Evolutionary conservation across 495 filamentous ascomycete species (phyloP).

Genomic region (Penicillium manginii): DNA sequence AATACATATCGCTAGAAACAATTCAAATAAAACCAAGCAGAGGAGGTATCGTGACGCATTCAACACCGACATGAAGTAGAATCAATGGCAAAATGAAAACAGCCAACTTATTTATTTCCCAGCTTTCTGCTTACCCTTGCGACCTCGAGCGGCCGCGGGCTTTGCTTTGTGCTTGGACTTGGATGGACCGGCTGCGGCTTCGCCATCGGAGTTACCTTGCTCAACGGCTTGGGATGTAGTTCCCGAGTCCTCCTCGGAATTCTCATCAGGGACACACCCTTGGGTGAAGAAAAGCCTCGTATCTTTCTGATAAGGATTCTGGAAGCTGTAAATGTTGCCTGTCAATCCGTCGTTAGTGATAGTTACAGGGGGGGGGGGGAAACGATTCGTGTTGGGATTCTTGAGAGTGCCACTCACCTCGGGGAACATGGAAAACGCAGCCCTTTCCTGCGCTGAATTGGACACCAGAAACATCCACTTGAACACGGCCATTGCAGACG

Average conservation of each 20-base stretch:
- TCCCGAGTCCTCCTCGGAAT: slow-evolving; percentile 23
- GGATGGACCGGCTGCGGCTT: slow-evolving; percentile 11
- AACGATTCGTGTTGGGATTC: neutral
- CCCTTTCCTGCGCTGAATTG: slow-evolving; percentile 82
- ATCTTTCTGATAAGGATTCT: slow-evolving; percentile 67
- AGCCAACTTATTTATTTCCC: slow-evolving; percentile 14
- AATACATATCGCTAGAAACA: slow-evolving; percentile 31
- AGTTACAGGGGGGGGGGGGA: neutral
- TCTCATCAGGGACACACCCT: slow-evolving; percentile 59
- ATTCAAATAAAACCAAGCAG: slow-evolving; percentile 13
- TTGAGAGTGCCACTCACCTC: slow-evolving; percentile 65
- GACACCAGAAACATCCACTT: slow-evolving; percentile 72
- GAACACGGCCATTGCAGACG: slow-evolving; percentile 77
- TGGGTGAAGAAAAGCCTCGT: slow-evolving; percentile 86
- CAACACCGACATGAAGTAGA: slow-evolving; percentile 17
- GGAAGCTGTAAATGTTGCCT: slow-evolving; percentile 87
- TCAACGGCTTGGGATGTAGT: slow-evolving; percentile 25
- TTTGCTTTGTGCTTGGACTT: slow-evolving; percentile 8
- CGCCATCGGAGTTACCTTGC: slow-evolving; percentile 35
- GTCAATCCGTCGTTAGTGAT: slow-evolving; percentile 1
- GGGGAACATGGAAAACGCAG: slow-evolving; percentile 88
- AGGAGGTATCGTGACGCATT: slow-evolving; percentile 29
- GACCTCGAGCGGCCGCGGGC: slow-evolving; percentile 33
- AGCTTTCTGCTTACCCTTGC: slow-evolving; percentile 47
- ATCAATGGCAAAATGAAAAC: slow-evolving; percentile 1